Conservation (phyloP, 768 basidiomycete genomes). For the Xerocomellus intermedius region DNA sequence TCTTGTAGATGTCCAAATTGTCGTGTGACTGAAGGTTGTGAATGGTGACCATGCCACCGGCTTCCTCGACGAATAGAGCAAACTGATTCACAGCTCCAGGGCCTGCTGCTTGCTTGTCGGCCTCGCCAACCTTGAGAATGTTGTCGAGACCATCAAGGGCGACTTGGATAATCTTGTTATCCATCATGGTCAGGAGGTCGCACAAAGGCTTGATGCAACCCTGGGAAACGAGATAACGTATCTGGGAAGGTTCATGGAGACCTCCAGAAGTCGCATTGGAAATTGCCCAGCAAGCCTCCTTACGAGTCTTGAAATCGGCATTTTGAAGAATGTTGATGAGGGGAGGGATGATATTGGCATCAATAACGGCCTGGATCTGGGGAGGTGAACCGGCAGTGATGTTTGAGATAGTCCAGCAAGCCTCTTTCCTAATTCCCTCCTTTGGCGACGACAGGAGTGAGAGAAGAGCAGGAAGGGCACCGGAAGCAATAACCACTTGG, state of each 20-base stretch:
- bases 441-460: slow-evolving; percentile 93
- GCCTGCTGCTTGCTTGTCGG: slow-evolving; percentile 81
- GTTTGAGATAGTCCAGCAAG: slow-evolving; percentile 99
- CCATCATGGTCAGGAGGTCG: slow-evolving; percentile 95
- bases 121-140: slow-evolving; percentile 95
- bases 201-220: slow-evolving; percentile 99
- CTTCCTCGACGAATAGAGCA: slow-evolving; percentile 93
- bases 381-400: slow-evolving; percentile 95
- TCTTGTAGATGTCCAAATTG: slow-evolving; percentile 99
- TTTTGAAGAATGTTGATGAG: slow-evolving; percentile 97
- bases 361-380: slow-evolving; percentile 96
- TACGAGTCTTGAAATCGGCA: slow-evolving; percentile 99
- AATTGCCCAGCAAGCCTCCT: slow-evolving; percentile 99
- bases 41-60: slow-evolving; percentile 97
- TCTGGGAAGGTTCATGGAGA: slow-evolving; percentile 93
- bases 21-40: slow-evolving; percentile 99
- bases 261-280: slow-evolving; percentile 99
- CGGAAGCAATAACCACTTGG: slow-evolving; percentile 97
- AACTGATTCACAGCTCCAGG: slow-evolving; percentile 89
- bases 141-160: slow-evolving; percentile 98
- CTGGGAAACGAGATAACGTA: slow-evolving; percentile 95
- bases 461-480: slow-evolving; percentile 92
- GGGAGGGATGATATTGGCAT: slow-evolving; percentile 97
- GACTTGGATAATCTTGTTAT: slow-evolving; percentile 99
- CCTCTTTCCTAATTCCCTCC: slow-evolving; percentile 98